Evolutionary conservation across 495 filamentous ascomycete species (phyloP), one percentile per base, ranked within the genome.

Genomic region (Filosporella fistucella): DNA sequence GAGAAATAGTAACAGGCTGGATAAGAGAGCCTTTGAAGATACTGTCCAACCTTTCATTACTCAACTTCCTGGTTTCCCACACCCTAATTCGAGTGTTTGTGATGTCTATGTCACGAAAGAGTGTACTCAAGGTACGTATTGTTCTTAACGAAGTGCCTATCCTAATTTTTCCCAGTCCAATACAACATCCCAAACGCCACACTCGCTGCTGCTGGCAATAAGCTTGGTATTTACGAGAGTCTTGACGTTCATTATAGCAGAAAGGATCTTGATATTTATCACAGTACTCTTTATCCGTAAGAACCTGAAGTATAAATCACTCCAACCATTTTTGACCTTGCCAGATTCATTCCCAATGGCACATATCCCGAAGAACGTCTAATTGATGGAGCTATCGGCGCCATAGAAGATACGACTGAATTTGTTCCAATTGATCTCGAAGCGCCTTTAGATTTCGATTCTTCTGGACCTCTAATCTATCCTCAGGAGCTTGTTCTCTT

Each of bases 161-260:
- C 11, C 20, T 32, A 25, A 18, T 34, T 14, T 22, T 6, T 13
- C 32, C 16, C 17, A 69, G 70, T 58, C 11, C 59, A 72, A 57
- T 75, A 75, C 42, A 64, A 68, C 39, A 68, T 75, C 35, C 55
- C 68, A n/a, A 37, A 62, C 1, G 64, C 66, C 8, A 62, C 55
- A 13, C 56, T 51, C 1, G 52, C 68, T 3, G 61, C 63, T 12
- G 54, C 64, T 13, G 63, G 65, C 22, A 69, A 71, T 33, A 62
- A 75, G 26, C 54, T 75, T 10, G 71, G 70, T 4, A 71, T 75
- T 13, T 73, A 68, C 39, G 66, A 72, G 33, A 52, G 55, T 41
- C 52, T 66, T 23, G 65, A 62, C 7, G 71, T 55, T 35, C 52
- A 55, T 26, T 55, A 55, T 24, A 55, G 45, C 28, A 40, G 46